Percentiles rank a stretch among this genome's conserved stretches.
Conservation (phyloP, 495 filamentous ascomycete species). For the Antarctomyces pellizariae region DNA sequence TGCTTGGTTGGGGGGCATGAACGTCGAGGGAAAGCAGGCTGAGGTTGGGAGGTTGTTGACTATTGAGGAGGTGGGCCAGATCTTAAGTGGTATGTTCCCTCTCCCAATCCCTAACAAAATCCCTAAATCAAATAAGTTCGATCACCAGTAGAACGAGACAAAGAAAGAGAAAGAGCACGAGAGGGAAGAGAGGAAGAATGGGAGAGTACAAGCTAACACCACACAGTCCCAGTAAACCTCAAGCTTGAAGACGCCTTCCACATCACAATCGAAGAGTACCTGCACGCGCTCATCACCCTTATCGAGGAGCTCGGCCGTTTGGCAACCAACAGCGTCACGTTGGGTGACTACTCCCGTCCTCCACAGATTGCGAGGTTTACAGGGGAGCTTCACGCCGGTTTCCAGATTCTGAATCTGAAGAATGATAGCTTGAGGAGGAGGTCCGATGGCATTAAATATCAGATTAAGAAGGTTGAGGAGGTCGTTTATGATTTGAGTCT, state of each 20-base stretch:
- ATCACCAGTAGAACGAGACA: too few species aligned
- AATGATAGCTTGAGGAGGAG: slow-evolving; percentile 76
- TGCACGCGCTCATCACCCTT: slow-evolving; percentile 61
- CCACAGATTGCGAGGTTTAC: slow-evolving; percentile 74
- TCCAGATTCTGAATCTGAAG: slow-evolving; percentile 92
- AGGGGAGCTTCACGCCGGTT: slow-evolving; percentile 85
- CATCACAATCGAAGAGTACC: slow-evolving; percentile 88
- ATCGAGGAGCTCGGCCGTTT: slow-evolving; percentile 80
- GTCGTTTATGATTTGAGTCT: slow-evolving; percentile 87
- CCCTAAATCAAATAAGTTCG: too few species aligned
- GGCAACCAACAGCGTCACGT: slow-evolving; percentile 86
- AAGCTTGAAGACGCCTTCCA: slow-evolving; percentile 83
- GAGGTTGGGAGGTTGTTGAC: slow-evolving; percentile 42
- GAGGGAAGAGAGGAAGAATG: slow-evolving; percentile 3
- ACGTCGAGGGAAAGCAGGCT: slow-evolving; percentile 15
- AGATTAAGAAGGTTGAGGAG: slow-evolving; percentile 94
- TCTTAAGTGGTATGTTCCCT: slow-evolving; percentile 37
- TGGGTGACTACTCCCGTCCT: slow-evolving; percentile 69
- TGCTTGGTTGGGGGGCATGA: slow-evolving; percentile 49
- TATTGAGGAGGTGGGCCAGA: slow-evolving; percentile 63
- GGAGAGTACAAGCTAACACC: background rate
- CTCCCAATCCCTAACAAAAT: background rate
- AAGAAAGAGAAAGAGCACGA: too few species aligned
- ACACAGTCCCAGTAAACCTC: slow-evolving; percentile 76
- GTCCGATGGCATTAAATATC: slow-evolving; percentile 87